These are phyloP conservation scores for Poa pratensis DNA, from an alignment of 176 grass and related monocot species.

Conservation along the genomic window DNA sequence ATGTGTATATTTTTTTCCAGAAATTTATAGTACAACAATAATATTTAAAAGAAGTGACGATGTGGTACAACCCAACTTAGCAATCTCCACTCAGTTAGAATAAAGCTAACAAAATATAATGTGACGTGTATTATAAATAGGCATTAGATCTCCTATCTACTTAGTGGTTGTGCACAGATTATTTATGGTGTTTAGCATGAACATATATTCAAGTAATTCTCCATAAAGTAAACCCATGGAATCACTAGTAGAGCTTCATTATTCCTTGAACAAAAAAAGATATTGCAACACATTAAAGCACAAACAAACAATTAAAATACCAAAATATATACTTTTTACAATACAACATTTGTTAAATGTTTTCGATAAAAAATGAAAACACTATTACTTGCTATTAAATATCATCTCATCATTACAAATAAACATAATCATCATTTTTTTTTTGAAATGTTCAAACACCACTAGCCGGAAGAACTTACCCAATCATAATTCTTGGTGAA, in stretches of 20 bases:
- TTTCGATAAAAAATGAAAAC: neutral
- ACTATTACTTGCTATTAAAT: neutral
- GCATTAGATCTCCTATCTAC: neutral
- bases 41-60: neutral
- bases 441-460: neutral
- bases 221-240: neutral
- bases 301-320: neutral
- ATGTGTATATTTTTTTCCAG: neutral
- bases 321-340: neutral
- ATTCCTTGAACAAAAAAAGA: neutral
- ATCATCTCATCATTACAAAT: neutral
- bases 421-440: neutral
- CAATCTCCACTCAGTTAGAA: neutral
- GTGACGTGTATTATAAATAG: neutral
- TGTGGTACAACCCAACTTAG: neutral
- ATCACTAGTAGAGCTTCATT: neutral
- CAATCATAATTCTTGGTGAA: slow-evolving; percentile 70
- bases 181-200: neutral
- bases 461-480: slow-evolving; percentile 38
- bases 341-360: neutral
- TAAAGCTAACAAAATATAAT: neutral
- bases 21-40: neutral
- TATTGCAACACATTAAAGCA: neutral
- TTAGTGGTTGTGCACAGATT: neutral
- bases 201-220: neutral